phyloP scores from a whole-genome alignment of 306 rosid genomes.

The Pyrus bretschneideri region DNA sequence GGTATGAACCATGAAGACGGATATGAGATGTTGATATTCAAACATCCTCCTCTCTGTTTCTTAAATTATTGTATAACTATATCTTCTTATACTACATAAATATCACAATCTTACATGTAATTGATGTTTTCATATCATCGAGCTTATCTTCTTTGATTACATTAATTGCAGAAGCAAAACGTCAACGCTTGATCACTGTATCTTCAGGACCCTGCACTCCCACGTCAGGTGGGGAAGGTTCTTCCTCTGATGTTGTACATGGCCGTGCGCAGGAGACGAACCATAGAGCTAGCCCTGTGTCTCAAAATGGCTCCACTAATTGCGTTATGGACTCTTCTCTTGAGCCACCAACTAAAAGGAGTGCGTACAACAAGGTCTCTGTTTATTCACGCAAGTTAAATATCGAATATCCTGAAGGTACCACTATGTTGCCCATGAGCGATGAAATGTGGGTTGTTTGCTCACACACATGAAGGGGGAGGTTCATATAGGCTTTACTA shows the following conservation, averaged over 20 bases:
- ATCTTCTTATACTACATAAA: neutral
- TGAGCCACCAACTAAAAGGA: conserved; percentile 13
- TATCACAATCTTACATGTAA: neutral
- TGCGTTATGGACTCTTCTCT: conserved; percentile 5
- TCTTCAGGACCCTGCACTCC: conserved; percentile 18
- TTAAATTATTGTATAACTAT: neutral
- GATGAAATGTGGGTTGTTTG: conserved; percentile 55
- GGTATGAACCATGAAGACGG: neutral
- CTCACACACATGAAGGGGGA: neutral
- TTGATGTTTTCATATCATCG: neutral
- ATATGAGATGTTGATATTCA: neutral
- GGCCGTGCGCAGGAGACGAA: conserved; percentile 2
- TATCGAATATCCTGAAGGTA: conserved; percentile 22
- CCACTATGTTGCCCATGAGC: conserved; percentile 27
- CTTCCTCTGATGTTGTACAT: conserved; percentile 10
- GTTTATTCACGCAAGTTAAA: conserved; percentile 33
- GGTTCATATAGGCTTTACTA: neutral
- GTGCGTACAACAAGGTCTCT: neutral
- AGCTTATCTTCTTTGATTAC: neutral
- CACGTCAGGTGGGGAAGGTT: conserved; percentile 9
- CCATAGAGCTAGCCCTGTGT: neutral
- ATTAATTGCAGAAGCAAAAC: neutral
- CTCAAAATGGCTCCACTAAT: neutral
- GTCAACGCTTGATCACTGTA: neutral
- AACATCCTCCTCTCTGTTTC: neutral